Evolutionary conservation across 108 stramenopile species (phyloP), one percentile per base, ranked within the genome.

Genomic region (Conticribra guillardii): DNA sequence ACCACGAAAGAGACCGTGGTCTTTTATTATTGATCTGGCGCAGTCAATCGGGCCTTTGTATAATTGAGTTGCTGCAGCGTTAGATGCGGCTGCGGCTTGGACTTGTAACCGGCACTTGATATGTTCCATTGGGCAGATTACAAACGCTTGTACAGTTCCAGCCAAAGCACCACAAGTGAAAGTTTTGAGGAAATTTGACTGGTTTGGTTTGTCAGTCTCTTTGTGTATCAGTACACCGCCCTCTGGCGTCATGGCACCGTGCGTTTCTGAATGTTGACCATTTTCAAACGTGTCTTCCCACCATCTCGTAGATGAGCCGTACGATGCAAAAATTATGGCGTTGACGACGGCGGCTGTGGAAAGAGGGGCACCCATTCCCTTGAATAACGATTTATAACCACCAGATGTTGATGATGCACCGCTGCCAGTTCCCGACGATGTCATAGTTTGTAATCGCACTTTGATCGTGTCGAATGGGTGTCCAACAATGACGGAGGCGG

Each of bases 391-490:
- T 34, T 86, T 86, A 31, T 52, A 63, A 22, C 34, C 48, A 22
- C 32, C 31, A 18, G 62, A 57, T 27, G 66, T 54, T 16, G 71
- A 19, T 14, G 69, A 33, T 55, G 34, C 15, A 31, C 15, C 29
- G 44, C 51, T 57, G 28, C 18, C 14, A 11, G 32, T 29, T 29
- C 45, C 28, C 2, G 54, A 17, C 28, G 71, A 72, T 21, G 64
- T 9, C 46, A 55, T 30, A 45, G 60, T 63, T 37, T 72, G 71
- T 52, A 63, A 60, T 18, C 71, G 60, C 4, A 72, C 71, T 71
- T 97, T 97, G 46, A 94, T 60, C 0, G 96, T 92, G 73, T 97
- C 96, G 58, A 97, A 93, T 3, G 96, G 96, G 84, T 97, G 92
- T 18, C 94, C 94, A 1, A 92, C 87, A 34, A 89, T 62, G 15